These are phyloP conservation scores for Cadophora sp. DNA, from an alignment of 2,329 filamentous ascomycete genomes.

Conservation along the genomic window DNA sequence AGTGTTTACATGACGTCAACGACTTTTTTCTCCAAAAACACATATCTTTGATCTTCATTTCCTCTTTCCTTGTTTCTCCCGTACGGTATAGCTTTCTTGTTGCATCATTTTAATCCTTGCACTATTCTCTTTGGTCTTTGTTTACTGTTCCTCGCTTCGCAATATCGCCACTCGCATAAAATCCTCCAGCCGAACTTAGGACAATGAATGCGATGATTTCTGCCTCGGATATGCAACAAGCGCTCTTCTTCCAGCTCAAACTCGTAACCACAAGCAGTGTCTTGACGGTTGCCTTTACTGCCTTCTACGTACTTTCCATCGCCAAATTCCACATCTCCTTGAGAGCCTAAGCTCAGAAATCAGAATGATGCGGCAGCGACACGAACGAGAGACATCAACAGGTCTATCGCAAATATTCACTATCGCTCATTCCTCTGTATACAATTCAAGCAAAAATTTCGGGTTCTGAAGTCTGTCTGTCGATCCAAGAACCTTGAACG, in stretches of 20 bases:
- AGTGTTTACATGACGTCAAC: slow-evolving; percentile 5
- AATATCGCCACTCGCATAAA: not conserved
- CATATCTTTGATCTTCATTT: not conserved
- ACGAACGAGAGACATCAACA: not conserved
- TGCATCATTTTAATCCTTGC: not conserved
- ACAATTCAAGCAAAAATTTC: too few species aligned
- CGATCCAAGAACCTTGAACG: too few species aligned
- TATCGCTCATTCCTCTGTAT: too few species aligned
- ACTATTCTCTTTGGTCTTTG: not conserved
- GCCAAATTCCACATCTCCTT: slow-evolving; percentile 16
- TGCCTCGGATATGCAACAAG: not conserved
- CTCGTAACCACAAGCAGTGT: slow-evolving; percentile 22
- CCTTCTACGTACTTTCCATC: slow-evolving; percentile 21
- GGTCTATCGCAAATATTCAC: not conserved
- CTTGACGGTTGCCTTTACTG: slow-evolving; percentile 18
- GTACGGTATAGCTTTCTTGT: not conserved
- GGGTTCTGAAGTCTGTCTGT: too few species aligned
- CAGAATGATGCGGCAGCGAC: not conserved
- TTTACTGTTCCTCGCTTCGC: not conserved
- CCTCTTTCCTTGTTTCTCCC: not conserved
- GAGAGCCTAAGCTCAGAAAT: not conserved
- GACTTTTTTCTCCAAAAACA: not conserved
- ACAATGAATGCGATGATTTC: not conserved
- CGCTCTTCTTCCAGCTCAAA: slow-evolving; percentile 18
- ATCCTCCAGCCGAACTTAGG: not conserved